Conservation (phyloP, 2,329 filamentous ascomycete genomes). For the Cordyceps militaris region DNA sequence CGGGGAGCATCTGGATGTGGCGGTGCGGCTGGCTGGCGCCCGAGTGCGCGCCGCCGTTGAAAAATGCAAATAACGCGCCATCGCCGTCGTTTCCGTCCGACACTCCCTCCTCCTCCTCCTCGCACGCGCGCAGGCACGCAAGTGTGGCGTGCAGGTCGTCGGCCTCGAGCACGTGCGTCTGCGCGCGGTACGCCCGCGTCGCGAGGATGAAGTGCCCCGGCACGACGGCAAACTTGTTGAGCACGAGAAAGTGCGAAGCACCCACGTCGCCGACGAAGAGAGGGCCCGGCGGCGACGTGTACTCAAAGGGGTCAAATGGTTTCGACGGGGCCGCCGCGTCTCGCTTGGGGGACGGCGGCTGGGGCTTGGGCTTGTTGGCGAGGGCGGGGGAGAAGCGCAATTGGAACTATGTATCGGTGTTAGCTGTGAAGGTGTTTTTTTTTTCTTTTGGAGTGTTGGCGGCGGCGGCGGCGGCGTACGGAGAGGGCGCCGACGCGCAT, state of each 20-base stretch:
- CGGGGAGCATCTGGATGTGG: slow-evolving; percentile 64
- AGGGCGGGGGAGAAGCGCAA: slow-evolving; percentile 63
- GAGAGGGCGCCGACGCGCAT: slow-evolving; percentile 36
- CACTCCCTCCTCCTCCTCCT: slow-evolving; percentile 13
- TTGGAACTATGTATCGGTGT: slow-evolving; percentile 50
- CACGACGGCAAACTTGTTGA: slow-evolving; percentile 71
- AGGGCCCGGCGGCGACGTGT: slow-evolving; percentile 42
- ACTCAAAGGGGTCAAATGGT: slow-evolving; percentile 57
- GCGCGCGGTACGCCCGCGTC: slow-evolving; percentile 55
- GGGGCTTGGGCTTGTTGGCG: slow-evolving; percentile 56
- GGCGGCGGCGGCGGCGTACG: slow-evolving; percentile 28
- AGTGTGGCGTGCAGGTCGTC: slow-evolving; percentile 55
- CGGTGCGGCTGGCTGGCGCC: slow-evolving; percentile 66
- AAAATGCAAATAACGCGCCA: slow-evolving; percentile 54
- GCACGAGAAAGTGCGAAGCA: slow-evolving; percentile 54
- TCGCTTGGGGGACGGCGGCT: slow-evolving; percentile 26
- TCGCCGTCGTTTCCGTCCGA: slow-evolving; percentile 9
- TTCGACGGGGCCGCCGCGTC: slow-evolving; percentile 27
- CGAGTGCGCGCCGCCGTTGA: slow-evolving; percentile 62
- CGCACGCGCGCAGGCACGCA: slow-evolving; percentile 54
- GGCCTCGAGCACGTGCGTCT: slow-evolving; percentile 55
- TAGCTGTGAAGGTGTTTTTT: slow-evolving; percentile 8
- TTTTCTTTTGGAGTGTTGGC: neutral
- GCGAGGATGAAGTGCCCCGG: slow-evolving; percentile 65
- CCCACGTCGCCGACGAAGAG: slow-evolving; percentile 47